Evolutionary conservation across 2,329 filamentous ascomycete genomes (phyloP), one percentile per base, ranked within the genome.

Genomic region (Ilyonectria destructans): DNA sequence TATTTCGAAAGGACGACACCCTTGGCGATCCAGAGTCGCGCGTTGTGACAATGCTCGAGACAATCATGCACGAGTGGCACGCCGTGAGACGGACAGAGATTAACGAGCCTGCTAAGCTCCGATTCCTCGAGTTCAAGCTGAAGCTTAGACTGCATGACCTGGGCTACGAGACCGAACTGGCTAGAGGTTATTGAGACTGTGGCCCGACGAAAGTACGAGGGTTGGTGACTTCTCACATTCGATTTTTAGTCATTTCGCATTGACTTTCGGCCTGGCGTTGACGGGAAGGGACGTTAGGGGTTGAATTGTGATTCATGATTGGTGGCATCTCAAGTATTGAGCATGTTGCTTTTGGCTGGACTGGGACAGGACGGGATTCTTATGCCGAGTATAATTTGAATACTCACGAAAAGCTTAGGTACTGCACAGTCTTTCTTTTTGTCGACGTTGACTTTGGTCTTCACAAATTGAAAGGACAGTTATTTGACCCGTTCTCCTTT

Each of bases 41-140:
- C 21, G 2, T 62, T 6, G 31, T 62, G 15, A 26, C 6, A 12
- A 40, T 19, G 13, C 29, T 62, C 29, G 40, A 62, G 17, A 3
- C 19, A 31, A 62, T 49, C 43, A 56, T 62, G 17, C 21, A 19
- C 9, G 51, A 57, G 15, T 62, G 60, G 60, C 29, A 49, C 19
- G 31, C 29, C 4, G 19, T 56, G 6, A 29, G 10, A 17, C 40
- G 52, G n/a, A 17, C 58, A n/a, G 40, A 62, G 12, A 17, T 49
- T 6, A 37, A 21, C 10, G 60, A 48, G 43, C 29, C 6, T 19
- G 52, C 51, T 21, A 62, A 40, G 31, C 51, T 62, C 21, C 60
- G 43, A 29, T 62, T 56, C 43, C 45, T 56, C 10, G 29, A 31
- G 23, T 62, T 56, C 15, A 62, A 56, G 21, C 21, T 62, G 15